phyloP scores from a whole-genome alignment of 495 filamentous ascomycete species.

The Penicillium taxi region DNA sequence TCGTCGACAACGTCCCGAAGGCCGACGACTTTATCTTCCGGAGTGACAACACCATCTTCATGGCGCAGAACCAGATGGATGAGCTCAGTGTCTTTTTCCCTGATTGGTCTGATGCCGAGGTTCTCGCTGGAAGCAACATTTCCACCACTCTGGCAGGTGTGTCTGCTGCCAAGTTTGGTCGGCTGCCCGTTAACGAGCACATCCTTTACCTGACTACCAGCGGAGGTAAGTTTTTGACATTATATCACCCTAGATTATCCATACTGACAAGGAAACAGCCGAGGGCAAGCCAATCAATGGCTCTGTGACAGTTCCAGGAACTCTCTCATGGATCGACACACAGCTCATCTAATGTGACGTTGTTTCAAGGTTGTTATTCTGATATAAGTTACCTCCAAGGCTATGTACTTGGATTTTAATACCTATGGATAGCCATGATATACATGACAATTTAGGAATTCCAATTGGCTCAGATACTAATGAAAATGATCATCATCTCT shows the following conservation, averaged over 20 bases:
- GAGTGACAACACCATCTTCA: neutral
- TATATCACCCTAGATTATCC: neutral
- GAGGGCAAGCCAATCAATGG: constrained; percentile 1
- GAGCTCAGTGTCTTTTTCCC: constrained; percentile 2
- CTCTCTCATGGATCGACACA: constrained; percentile 1
- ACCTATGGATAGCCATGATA: no score
- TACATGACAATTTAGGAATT: no score
- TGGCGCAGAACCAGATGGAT: constrained; percentile 3
- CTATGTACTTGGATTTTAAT: no score
- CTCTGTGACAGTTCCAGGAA: neutral
- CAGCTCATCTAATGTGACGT: no score
- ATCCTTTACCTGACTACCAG: constrained; percentile 2
- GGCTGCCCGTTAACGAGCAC: neutral
- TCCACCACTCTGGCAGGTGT: constrained; percentile 1
- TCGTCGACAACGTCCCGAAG: neutral
- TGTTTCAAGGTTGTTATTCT: no score
- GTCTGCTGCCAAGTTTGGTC: constrained; percentile 2
- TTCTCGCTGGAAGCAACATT: constrained; percentile 1
- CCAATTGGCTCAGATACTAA: no score
- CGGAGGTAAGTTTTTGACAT: neutral
- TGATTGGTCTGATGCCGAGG: neutral
- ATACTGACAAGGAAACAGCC: neutral
- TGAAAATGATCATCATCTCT: no score
- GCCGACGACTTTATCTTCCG: constrained; percentile 2
- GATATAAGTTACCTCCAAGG: no score